Percentiles rank a stretch among this genome's conserved stretches.
Conservation (phyloP, 1,284 basidiomycete species). For the Sporisorium sorghi region DNA sequence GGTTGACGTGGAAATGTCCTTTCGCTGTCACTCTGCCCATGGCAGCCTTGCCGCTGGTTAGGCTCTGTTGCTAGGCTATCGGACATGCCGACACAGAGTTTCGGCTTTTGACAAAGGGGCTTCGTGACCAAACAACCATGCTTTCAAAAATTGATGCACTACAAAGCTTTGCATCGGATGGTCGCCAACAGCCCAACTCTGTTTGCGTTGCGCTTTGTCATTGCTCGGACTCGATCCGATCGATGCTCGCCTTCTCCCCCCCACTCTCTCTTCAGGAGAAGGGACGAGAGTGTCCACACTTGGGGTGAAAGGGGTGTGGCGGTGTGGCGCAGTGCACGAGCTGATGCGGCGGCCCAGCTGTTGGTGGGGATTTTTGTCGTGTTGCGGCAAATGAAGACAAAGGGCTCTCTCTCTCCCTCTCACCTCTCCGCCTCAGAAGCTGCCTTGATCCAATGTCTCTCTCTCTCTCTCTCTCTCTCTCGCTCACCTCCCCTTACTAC, state of each 20-base stretch:
- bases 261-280: background rate
- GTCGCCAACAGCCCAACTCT: background rate
- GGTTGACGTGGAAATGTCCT: background rate
- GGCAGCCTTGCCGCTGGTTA: background rate
- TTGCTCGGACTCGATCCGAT: conserved; percentile 9
- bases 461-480: background rate
- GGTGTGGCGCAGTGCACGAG: conserved; percentile 3
- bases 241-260: conserved; percentile 9
- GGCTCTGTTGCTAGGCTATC: conserved; percentile 1
- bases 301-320: background rate
- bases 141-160: background rate
- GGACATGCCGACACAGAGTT: background rate
- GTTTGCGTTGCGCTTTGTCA: background rate
- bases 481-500: background rate
- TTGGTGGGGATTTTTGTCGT: background rate
- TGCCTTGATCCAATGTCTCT: background rate
- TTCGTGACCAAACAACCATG: background rate
- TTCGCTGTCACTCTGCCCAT: background rate
- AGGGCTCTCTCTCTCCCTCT: conserved; percentile 8
- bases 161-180: conserved; percentile 4
- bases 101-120: conserved; percentile 3
- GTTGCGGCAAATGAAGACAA: conserved; percentile 24
- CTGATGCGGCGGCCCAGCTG: background rate
- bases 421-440: background rate
- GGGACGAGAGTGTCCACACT: background rate